These are phyloP conservation scores for Vitis rotundifolia DNA, from an alignment of 164 flowering plant species.

Conservation along the genomic window DNA sequence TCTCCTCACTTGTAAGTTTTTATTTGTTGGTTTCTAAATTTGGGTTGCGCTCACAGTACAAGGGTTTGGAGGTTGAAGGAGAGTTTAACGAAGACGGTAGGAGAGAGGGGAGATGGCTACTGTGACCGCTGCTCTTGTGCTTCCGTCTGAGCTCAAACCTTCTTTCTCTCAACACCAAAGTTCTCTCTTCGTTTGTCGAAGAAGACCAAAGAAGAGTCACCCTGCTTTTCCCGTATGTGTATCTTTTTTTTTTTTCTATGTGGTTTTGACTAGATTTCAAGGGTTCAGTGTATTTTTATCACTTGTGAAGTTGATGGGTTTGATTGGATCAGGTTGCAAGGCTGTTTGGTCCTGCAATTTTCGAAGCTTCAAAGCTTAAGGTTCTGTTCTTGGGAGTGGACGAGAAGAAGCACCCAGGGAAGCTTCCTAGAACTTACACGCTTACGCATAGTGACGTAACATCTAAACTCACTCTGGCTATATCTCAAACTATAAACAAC, in stretches of 20 bases:
- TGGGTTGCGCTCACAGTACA: neutral
- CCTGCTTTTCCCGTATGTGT: conserved; percentile 45
- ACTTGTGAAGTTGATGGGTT: conserved; percentile 9
- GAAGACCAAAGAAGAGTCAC: conserved; percentile 30
- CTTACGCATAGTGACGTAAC: conserved; percentile 92
- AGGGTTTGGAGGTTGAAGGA: neutral
- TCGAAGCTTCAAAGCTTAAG: conserved; percentile 89
- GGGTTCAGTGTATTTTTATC: neutral
- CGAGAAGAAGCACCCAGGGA: conserved; percentile 82
- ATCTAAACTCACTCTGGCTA: conserved; percentile 77
- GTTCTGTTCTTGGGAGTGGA: conserved; percentile 77
- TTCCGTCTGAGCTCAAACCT: conserved; percentile 37
- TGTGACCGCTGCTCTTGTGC: conserved; percentile 33
- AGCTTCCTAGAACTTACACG: conserved; percentile 84
- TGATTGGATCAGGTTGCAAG: conserved; percentile 63
- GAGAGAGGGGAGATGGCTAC: conserved; percentile 38
- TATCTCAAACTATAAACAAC: conserved; percentile 84
- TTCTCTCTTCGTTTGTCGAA: conserved; percentile 21
- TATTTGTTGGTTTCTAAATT: too few species aligned
- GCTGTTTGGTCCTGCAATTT: conserved; percentile 86
- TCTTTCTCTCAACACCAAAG: conserved; percentile 16
- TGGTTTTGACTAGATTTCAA: neutral
- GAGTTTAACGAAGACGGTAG: neutral
- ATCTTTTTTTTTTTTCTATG: neutral
- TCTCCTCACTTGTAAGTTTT: too few species aligned